These are phyloP conservation scores for Jamesozyma hellenica DNA, from an alignment of 805 yeast genomes.

Conservation along the genomic window DNA sequence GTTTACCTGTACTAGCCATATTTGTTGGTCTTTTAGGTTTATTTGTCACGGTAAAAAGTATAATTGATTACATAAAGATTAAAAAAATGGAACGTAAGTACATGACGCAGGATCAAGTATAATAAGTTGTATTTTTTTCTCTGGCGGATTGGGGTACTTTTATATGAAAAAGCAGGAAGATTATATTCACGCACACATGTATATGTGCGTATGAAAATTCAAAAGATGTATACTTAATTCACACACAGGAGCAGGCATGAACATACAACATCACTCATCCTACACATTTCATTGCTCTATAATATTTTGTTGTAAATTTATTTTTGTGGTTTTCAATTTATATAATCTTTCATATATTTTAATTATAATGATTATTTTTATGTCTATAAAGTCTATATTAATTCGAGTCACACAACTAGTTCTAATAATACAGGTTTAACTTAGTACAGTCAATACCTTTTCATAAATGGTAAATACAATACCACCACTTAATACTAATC, in stretches of 20 bases:
- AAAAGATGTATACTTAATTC: too few species aligned
- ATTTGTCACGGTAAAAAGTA: conserved; percentile 52
- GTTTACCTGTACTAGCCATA: conserved; percentile 48
- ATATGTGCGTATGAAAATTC: too few species aligned
- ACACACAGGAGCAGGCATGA: too few species aligned
- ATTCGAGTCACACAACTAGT: neutral
- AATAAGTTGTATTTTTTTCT: neutral
- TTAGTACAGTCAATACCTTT: conserved; percentile 51
- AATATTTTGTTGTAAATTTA: too few species aligned
- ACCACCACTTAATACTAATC: conserved; percentile 89
- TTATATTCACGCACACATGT: too few species aligned
- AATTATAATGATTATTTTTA: too few species aligned
- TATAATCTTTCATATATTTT: too few species aligned
- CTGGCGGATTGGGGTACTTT: too few species aligned
- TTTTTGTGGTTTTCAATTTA: too few species aligned
- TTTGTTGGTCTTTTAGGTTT: conserved; percentile 59
- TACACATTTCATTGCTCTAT: too few species aligned
- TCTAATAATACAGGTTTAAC: conserved; percentile 3
- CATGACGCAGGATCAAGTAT: conserved; percentile 18
- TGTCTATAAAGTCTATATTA: neutral
- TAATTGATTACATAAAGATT: conserved; percentile 67
- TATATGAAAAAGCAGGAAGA: too few species aligned
- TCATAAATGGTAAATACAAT: conserved; percentile 95
- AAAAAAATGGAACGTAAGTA: conserved; percentile 54
- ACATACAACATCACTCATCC: too few species aligned